A percentile compares a stretch with the other conserved stretches of the same genome.
Evolutionary conservation across 768 basidiomycete species (phyloP).

Genomic region (Flagelloscypha sp.): DNA sequence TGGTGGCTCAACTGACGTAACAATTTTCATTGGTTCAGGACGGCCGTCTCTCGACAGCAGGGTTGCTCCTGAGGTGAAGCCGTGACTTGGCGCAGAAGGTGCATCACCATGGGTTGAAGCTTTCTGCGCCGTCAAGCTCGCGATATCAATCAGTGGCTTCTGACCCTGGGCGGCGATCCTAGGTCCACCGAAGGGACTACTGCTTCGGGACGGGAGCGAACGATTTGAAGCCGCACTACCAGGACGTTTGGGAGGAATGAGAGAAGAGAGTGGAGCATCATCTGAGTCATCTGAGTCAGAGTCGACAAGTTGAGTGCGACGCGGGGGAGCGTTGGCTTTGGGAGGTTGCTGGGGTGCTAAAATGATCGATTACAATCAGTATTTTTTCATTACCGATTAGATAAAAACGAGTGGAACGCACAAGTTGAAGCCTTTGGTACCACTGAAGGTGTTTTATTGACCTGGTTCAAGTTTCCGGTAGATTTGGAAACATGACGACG

Average conservation of each 20-base stretch:
- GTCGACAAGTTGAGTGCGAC: constrained; percentile 20
- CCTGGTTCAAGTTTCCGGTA: too few species aligned
- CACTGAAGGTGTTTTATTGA: too few species aligned
- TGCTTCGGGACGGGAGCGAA: constrained; percentile 20
- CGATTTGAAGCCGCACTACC: constrained; percentile 49
- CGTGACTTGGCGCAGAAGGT: constrained; percentile 1
- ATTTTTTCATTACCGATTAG: too few species aligned
- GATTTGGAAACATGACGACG: too few species aligned
- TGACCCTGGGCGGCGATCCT: constrained; percentile 6
- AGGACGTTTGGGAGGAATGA: constrained; percentile 57
- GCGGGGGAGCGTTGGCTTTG: constrained; percentile 14
- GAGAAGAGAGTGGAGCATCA: constrained; percentile 54
- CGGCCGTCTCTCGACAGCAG: constrained; percentile 7
- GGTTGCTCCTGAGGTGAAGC: constrained; percentile 11
- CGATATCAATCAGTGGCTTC: constrained; percentile 50
- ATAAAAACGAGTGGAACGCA: too few species aligned
- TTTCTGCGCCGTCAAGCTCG: constrained; percentile 23
- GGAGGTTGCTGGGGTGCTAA: background rate
- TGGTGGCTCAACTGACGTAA: constrained; percentile 25
- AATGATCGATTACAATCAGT: constrained; percentile 2
- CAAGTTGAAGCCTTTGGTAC: too few species aligned
- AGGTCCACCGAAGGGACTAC: constrained; percentile 12
- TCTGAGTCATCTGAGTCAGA: constrained; percentile 44
- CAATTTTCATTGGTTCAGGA: constrained; percentile 4
- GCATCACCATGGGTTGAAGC: constrained; percentile 1